phyloP scores from a whole-genome alignment of 75 land plant genomes.

The Cryptomeria japonica region DNA sequence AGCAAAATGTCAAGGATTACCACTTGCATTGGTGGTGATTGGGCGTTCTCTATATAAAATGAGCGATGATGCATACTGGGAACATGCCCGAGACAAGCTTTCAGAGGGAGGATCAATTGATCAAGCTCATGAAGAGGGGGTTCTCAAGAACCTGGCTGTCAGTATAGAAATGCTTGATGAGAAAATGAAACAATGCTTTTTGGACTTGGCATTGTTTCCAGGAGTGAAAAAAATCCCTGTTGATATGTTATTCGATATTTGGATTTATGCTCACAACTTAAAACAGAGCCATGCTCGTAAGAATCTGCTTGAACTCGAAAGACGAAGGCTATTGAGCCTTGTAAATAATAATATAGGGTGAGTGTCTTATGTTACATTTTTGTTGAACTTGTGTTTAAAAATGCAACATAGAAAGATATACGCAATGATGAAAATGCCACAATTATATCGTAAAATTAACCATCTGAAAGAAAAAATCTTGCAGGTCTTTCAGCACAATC shows the following conservation, averaged over 20 bases:
- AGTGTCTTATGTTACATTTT: neutral
- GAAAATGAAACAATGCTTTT: neutral
- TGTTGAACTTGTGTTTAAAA: neutral
- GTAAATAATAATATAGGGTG: neutral
- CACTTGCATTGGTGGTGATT: neutral
- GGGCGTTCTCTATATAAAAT: neutral
- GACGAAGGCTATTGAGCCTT: neutral
- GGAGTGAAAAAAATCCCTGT: neutral
- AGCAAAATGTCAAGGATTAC: conserved; percentile 4
- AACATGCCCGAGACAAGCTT: neutral
- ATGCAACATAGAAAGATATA: neutral
- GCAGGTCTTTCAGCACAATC: neutral
- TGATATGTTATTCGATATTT: neutral
- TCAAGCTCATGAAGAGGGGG: neutral
- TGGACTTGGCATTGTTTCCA: conserved; percentile 7
- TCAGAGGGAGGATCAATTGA: neutral
- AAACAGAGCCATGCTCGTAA: neutral
- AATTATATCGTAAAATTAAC: neutral
- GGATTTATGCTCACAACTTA: neutral
- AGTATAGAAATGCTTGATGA: neutral
- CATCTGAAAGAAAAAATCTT: neutral
- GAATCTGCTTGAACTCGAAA: neutral
- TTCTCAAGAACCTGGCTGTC: neutral
- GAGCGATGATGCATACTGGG: neutral
- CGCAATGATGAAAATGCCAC: neutral